These are phyloP conservation scores for Quercus rubra DNA, from an alignment of 306 rosid species.

Conservation along the genomic window DNA sequence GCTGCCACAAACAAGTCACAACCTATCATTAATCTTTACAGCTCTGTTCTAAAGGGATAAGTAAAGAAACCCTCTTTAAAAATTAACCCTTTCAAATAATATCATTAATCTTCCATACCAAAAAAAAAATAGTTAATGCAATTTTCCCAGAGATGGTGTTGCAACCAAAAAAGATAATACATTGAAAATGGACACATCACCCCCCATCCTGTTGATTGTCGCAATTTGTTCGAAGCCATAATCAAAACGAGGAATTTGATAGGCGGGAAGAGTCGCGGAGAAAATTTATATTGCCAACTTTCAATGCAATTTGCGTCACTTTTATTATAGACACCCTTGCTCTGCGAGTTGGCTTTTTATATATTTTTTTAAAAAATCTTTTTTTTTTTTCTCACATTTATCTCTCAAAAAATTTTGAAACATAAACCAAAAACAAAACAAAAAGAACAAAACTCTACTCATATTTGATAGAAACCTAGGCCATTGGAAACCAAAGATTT, in stretches of 20 bases:
- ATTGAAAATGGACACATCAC: neutral
- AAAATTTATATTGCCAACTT: slow-evolving; percentile 66
- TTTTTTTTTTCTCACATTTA: too few relatives aligned
- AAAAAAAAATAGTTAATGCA: neutral
- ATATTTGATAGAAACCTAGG: too few relatives aligned
- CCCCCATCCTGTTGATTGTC: slow-evolving; percentile 24
- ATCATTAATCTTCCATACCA: neutral
- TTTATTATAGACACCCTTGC: slow-evolving; percentile 55
- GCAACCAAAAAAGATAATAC: neutral
- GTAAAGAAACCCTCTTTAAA: neutral
- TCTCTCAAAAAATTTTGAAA: too few relatives aligned
- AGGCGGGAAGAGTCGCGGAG: slow-evolving; percentile 91
- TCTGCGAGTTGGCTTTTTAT: slow-evolving; percentile 77
- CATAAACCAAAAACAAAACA: too few relatives aligned
- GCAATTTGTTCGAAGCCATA: slow-evolving; percentile 93
- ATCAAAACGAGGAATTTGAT: slow-evolving; percentile 55
- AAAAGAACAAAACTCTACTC: too few relatives aligned
- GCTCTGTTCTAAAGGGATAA: neutral
- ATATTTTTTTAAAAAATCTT: too few relatives aligned
- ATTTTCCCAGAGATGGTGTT: neutral
- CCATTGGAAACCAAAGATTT: too few relatives aligned
- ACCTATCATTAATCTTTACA: neutral
- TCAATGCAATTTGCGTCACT: slow-evolving; percentile 82
- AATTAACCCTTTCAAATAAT: neutral
- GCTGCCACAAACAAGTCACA: too few relatives aligned